phyloP scores from a whole-genome alignment of 176 grass and related monocot species.

The Triticum timopheevii region DNA sequence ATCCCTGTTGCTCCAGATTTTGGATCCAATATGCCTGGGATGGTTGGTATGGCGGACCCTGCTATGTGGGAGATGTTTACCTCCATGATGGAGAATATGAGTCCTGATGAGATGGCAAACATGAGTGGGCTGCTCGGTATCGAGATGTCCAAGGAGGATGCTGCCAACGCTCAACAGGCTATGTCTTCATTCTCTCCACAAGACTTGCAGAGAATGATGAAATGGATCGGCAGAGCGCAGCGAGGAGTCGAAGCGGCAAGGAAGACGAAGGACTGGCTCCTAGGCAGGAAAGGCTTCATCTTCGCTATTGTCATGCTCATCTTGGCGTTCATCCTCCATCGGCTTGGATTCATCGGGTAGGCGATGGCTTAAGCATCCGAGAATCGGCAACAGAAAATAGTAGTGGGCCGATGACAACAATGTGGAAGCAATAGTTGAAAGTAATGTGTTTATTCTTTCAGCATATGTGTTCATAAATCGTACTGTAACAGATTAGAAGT shows the following conservation, averaged over 20 bases:
- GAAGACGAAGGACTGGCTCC: constrained; percentile 85
- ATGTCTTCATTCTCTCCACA: constrained; percentile 67
- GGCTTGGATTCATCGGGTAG: constrained; percentile 70
- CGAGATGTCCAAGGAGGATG: constrained; percentile 79
- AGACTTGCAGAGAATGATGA: constrained; percentile 82
- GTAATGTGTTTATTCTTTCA: neutral
- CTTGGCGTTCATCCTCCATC: constrained; percentile 73
- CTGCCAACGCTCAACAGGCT: constrained; percentile 62
- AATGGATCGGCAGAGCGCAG: constrained; percentile 68
- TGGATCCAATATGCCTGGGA: neutral
- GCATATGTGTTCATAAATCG: neutral
- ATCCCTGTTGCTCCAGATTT: neutral
- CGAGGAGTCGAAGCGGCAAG: constrained; percentile 55
- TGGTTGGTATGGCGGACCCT: constrained; percentile 86
- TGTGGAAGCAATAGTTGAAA: no score
- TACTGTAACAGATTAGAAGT: neutral
- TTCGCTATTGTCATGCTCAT: constrained; percentile 79
- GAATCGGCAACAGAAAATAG: neutral
- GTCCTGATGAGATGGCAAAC: constrained; percentile 80
- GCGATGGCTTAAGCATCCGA: neutral
- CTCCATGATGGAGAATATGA: constrained; percentile 84
- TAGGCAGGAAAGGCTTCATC: neutral
- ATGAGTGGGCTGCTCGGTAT: constrained; percentile 73
- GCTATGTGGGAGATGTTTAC: constrained; percentile 82
- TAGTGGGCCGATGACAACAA: neutral